Base-by-base conservation (phyloP, 1,284 basidiomycete species). In the Hemileia vastatrix region DNA sequence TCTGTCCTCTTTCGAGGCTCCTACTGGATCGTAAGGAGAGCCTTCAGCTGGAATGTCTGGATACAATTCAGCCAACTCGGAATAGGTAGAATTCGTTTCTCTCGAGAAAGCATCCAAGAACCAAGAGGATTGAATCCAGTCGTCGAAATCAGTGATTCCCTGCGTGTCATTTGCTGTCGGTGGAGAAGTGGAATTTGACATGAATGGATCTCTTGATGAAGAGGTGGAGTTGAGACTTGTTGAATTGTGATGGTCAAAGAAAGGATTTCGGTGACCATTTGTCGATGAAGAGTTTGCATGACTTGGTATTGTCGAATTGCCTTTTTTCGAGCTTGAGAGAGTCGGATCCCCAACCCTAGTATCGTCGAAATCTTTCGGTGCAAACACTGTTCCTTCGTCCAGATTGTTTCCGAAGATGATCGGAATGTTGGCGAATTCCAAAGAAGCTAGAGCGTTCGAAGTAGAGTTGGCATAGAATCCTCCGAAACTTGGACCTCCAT, bases 351-450 rank as follows among this genome's bases (percentile, higher is more conserved):
- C 9, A 40, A 15, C 15, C 9, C 8, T 40, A 8, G 23, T n/a
- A 13, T 55, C 52, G 18, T 44, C 23, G 33, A 63, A 44, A 15
- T 13, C 27, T n/a, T 64, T 43, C n/a, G 60, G 50, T 1, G 62
- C 64, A 64, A 65, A 65, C 2, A 24, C 18, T 18, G 64, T 63
- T 15, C 64, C 64, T 65, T 65, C 64, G 27, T 65, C 64, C 24
- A 44, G 32, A 43, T 44, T 44, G 48, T 65, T 47, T 27, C 64
- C 64, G 15, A 23, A 21, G 27, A 65, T 47, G 21, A 65, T 24
- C 6, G 60, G 60, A 19, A 65, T 50, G 8, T 48, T 45, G 23
- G 64, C 64, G 44, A 64, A 65, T 5, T 33, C 33, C 19, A 59
- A 45, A 5, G 8, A 15, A n/a, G 31, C 21, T 18, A 65, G 51